phyloP scores from a whole-genome alignment of 805 yeast genomes.

The Millerago galiae region DNA sequence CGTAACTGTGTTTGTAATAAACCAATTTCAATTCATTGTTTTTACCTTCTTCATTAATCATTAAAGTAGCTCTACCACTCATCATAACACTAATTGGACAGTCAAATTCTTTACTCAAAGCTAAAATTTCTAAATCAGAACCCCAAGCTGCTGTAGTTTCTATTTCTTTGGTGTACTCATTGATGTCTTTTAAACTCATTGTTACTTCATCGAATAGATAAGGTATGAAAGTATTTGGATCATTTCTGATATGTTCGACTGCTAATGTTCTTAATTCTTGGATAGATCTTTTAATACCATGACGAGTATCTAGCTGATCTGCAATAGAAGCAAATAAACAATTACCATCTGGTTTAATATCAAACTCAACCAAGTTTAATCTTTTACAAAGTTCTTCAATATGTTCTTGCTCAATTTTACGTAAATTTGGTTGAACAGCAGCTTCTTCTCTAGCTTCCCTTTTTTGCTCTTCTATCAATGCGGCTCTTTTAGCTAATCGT shows the following conservation, averaged over 20 bases:
- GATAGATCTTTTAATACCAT: conserved; percentile 30
- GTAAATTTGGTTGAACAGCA: conserved; percentile 52
- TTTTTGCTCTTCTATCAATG: conserved; percentile 53
- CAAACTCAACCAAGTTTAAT: conserved; percentile 48
- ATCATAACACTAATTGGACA: conserved; percentile 72
- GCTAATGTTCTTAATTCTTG: conserved; percentile 57
- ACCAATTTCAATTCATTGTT: conserved; percentile 61
- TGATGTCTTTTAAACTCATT: conserved; percentile 54
- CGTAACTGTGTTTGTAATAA: conserved; percentile 77
- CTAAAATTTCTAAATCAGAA: conserved; percentile 86
- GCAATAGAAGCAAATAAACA: conserved; percentile 83
- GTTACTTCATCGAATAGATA: conserved; percentile 78
- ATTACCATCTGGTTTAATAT: conserved; percentile 88
- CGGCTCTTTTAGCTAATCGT: conserved; percentile 68
- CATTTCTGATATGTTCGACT: conserved; percentile 54
- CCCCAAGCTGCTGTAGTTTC: conserved; percentile 92
- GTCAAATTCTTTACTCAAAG: conserved; percentile 63
- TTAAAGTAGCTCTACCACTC: conserved; percentile 66
- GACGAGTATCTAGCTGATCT: conserved; percentile 66
- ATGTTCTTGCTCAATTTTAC: conserved; percentile 65
- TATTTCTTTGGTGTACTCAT: conserved; percentile 60
- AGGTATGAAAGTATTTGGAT: conserved; percentile 72
- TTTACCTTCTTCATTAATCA: conserved; percentile 47
- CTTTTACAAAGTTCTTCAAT: conserved; percentile 47
- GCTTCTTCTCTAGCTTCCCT: conserved; percentile 74